These are phyloP conservation scores for Dichotomocladium elegans DNA, from an alignment of 371 early-diverging fungal species.

Conservation along the genomic window DNA sequence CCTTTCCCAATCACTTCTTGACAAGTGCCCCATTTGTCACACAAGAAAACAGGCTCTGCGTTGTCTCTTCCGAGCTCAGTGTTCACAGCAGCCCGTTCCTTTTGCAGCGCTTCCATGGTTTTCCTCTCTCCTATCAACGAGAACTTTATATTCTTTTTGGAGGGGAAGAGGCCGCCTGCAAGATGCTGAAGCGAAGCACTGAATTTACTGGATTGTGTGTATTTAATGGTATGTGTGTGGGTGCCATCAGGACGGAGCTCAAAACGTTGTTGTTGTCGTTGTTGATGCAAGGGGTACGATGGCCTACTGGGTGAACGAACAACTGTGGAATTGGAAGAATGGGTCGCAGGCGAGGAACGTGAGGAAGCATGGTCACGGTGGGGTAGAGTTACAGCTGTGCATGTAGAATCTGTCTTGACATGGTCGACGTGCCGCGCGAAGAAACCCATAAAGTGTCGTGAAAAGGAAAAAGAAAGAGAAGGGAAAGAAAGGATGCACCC, in stretches of 20 bases:
- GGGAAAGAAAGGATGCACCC: neutral
- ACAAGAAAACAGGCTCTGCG: conserved; percentile 12
- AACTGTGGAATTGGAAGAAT: neutral
- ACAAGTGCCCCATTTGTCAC: conserved; percentile 46
- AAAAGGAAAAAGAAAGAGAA: neutral
- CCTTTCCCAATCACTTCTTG: conserved; percentile 53
- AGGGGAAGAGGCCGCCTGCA: neutral
- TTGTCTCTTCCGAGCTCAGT: conserved; percentile 15
- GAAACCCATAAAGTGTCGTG: neutral
- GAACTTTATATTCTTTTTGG: conserved; percentile 7
- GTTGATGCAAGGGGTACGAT: neutral
- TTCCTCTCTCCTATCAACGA: conserved; percentile 22
- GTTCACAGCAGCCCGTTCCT: conserved; percentile 24
- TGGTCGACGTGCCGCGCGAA: neutral
- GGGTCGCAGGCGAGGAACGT: neutral
- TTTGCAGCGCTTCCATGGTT: conserved; percentile 18
- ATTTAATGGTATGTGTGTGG: conserved; percentile 10
- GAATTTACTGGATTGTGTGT: neutral
- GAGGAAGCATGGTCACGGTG: neutral
- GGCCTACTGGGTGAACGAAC: neutral
- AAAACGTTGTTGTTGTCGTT: conserved; percentile 5
- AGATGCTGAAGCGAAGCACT: conserved; percentile 4
- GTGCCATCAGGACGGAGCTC: conserved; percentile 7
- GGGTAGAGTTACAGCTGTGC: neutral
- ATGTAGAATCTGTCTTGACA: neutral